Evolutionary conservation across 1,139 yeast genomes (phyloP).

Genomic region (Candida gigantensis): DNA sequence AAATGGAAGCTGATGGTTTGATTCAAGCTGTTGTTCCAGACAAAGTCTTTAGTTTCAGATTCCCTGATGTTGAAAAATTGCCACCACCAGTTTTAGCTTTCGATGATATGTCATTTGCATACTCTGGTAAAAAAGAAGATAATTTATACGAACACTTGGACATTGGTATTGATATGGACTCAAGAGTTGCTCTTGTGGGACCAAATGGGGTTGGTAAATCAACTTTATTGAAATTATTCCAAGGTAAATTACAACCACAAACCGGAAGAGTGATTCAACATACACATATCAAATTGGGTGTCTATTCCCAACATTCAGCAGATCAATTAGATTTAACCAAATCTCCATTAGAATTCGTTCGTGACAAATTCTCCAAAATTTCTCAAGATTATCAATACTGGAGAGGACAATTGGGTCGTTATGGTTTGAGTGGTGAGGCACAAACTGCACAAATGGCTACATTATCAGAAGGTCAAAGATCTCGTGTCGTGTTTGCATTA

Average conservation of each 20-base stretch:
- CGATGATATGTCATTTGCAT: conserved; percentile 91
- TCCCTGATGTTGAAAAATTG: conserved; percentile 94
- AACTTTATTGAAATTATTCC: conserved; percentile 92
- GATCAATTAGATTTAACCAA: conserved; percentile 96
- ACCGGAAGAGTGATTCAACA: conserved; percentile 95
- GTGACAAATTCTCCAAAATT: conserved; percentile 83
- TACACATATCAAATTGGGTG: conserved; percentile 97
- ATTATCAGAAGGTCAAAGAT: conserved; percentile 97
- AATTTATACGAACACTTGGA: conserved; percentile 87
- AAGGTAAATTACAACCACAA: conserved; percentile 88
- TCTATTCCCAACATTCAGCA: conserved; percentile 97
- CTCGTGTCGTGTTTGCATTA: conserved; percentile 96
- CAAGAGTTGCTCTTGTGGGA: conserved; percentile 96
- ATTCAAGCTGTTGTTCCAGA: conserved; percentile 92
- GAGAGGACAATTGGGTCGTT: conserved; percentile 98
- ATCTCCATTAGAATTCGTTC: conserved; percentile 93
- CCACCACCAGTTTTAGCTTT: conserved; percentile 99
- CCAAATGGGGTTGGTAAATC: conserved; percentile 99
- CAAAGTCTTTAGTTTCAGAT: conserved; percentile 88
- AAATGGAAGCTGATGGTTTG: conserved; percentile 99
- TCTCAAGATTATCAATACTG: conserved; percentile 99
- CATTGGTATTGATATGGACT: conserved; percentile 99
- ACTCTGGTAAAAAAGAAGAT: conserved; percentile 84
- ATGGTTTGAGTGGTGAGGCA: conserved; percentile 98
- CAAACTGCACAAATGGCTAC: conserved; percentile 99